Evolutionary conservation across 257 asterid genomes (phyloP), one percentile per base, ranked within the genome.

Genomic region (Oldenlandia corymbosa): DNA sequence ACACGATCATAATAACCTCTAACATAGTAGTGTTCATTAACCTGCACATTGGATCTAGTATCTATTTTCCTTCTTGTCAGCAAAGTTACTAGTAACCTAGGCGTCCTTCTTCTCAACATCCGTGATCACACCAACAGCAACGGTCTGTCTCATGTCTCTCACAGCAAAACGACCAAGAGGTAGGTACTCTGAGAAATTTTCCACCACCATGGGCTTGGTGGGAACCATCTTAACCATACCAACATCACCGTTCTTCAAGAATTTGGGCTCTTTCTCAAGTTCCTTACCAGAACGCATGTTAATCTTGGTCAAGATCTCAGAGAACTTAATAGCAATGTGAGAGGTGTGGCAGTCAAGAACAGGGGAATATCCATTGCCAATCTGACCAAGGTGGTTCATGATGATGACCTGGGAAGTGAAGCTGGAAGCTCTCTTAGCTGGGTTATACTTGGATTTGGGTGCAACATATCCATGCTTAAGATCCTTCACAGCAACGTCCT

Each of bases 111-210:
- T 72, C 3, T 72, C 76, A 20, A 72, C 76, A 31, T 62, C 59
- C 76, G 65, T 65, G 57, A 71, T 65, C 11, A 71, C 76, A 65
- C 76, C 76, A 31, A 71, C 76, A 51, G 72, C 76, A 20, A 72
- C 76, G 7, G 76, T 72, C 23, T 72, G 76, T 9, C 72, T 63
- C 76, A 72, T 72, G 68, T 72, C 76, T 64, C 76, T 65, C 23
- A 72, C 76, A 11, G 76, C 76, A 66, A 72, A 72, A 58, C 72
- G 66, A 0, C 76, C 76, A 2, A 72, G 72, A 7, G 76, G 76
- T 18, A 71, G 76, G 37, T 72, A 72, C 60, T 52, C 76, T 0
- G 76, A 51, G 58, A 72, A 72, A 12, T 71, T n/a, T n/a, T n/a
- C n/a, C n/a, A n/a, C n/a, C n/a, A n/a, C n/a, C n/a, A n/a, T n/a